These are phyloP conservation scores for Trifolium repens DNA, from an alignment of 306 rosid genomes.

Conservation along the genomic window DNA sequence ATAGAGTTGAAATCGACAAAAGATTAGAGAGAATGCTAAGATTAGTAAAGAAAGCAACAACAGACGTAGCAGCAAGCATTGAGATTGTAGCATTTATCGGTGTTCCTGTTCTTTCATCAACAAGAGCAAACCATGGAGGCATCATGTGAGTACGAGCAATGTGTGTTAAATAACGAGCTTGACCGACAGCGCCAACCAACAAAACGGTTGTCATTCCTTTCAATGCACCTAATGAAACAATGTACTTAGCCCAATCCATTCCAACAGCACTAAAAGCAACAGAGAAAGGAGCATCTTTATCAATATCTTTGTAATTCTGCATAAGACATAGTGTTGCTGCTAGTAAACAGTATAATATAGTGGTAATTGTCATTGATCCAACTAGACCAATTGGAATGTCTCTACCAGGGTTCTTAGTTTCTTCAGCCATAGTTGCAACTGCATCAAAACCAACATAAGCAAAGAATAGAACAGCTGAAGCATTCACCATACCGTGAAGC, in stretches of 20 bases:
- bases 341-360: constrained; percentile 52
- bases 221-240: constrained; percentile 75
- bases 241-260: constrained; percentile 81
- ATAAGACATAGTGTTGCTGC: constrained; percentile 79
- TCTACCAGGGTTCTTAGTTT: constrained; percentile 72
- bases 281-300: constrained; percentile 62
- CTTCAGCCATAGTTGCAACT: constrained; percentile 86
- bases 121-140: constrained; percentile 83
- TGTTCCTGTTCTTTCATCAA: constrained; percentile 65
- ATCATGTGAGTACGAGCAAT: constrained; percentile 90
- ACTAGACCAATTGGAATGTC: constrained; percentile 93
- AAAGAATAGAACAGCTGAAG: constrained; percentile 83
- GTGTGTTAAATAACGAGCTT: constrained; percentile 85
- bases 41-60: constrained; percentile 71
- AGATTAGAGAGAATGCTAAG: constrained; percentile 60
- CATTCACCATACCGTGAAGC: constrained; percentile 58
- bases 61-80: constrained; percentile 63
- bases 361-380: constrained; percentile 71
- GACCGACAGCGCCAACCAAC: constrained; percentile 72
- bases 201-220: constrained; percentile 90
- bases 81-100: constrained; percentile 72
- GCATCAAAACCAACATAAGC: constrained; percentile 89
- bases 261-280: constrained; percentile 75
- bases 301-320: constrained; percentile 41
- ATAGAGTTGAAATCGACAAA: constrained; percentile 74